Conservation (phyloP, 1,284 basidiomycete species). For the Leccinum fuscescens region DNA sequence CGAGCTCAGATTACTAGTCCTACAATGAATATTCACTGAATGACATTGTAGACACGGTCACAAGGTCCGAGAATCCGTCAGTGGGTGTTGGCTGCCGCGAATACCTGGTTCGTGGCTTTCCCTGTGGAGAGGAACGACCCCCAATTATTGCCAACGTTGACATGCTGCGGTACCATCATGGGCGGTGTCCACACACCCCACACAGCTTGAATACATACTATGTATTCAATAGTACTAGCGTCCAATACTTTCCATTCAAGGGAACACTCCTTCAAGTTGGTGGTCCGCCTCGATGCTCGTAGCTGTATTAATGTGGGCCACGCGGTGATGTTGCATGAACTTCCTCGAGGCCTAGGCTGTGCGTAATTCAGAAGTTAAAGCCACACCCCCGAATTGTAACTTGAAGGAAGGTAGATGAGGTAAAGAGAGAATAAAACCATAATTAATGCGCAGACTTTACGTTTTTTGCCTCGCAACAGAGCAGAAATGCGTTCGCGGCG, state of each 20-base stretch:
- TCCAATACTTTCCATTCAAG: not conserved
- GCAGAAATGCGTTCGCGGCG: slow-evolving; percentile 13
- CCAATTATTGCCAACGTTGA: not conserved
- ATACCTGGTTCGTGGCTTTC: too few relatives aligned
- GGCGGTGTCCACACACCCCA: not conserved
- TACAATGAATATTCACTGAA: not conserved
- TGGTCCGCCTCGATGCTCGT: not conserved
- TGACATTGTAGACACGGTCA: too few relatives aligned
- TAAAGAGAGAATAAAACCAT: slow-evolving; percentile 9
- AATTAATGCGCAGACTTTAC: slow-evolving; percentile 22
- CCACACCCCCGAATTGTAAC: slow-evolving; percentile 1
- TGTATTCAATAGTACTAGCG: not conserved
- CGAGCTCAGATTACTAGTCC: too few relatives aligned
- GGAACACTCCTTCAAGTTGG: slow-evolving; percentile 1
- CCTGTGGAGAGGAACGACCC: not conserved
- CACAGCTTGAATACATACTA: not conserved
- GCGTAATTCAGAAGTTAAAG: not conserved
- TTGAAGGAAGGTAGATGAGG: slow-evolving; percentile 13
- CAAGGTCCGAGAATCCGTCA: not conserved
- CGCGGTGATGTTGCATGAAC: slow-evolving; percentile 13
- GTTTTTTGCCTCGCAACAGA: slow-evolving; percentile 21
- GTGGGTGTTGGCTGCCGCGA: too few relatives aligned
- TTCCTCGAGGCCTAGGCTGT: not conserved
- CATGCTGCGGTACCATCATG: not conserved
- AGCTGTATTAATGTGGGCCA: not conserved